These are phyloP conservation scores for Crithidia thermophila DNA, from an alignment of 208 protist genomes.

Conservation along the genomic window DNA sequence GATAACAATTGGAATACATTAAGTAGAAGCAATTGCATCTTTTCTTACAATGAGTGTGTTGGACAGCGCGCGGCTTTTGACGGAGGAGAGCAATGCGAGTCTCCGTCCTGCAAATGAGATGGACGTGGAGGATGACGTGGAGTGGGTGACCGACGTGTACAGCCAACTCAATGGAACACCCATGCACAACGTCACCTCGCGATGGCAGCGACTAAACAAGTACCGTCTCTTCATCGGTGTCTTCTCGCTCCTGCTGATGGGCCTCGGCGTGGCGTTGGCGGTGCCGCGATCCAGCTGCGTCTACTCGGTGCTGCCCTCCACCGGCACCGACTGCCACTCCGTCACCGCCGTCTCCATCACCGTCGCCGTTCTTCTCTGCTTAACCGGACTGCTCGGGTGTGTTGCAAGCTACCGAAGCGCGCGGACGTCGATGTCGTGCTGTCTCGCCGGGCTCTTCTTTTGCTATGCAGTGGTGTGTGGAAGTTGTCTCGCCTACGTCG, in stretches of 20 bases:
- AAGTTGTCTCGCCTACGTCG: neutral
- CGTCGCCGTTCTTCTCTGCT: constrained; percentile 11
- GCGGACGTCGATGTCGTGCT: neutral
- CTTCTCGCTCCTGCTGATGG: neutral
- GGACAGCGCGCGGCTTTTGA: constrained; percentile 13
- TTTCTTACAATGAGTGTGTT: constrained; percentile 22
- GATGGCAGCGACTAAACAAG: constrained; percentile 24
- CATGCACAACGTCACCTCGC: neutral
- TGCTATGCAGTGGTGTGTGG: constrained; percentile 31
- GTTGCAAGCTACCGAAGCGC: constrained; percentile 2
- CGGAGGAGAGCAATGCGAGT: constrained; percentile 5
- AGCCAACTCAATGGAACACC: constrained; percentile 32
- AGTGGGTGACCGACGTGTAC: constrained; percentile 55
- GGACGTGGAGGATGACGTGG: constrained; percentile 32
- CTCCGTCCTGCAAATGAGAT: constrained; percentile 4
- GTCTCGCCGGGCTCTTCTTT: constrained; percentile 16
- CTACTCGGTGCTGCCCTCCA: constrained; percentile 4
- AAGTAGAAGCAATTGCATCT: neutral
- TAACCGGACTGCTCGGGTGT: constrained; percentile 21
- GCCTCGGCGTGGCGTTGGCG: constrained; percentile 11
- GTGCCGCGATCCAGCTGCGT: constrained; percentile 19
- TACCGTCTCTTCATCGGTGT: constrained; percentile 15
- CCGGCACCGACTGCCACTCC: constrained; percentile 5
- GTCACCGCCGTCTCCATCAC: constrained; percentile 13
- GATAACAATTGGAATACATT: too few species aligned